Evolutionary conservation across 495 filamentous ascomycete genomes (phyloP).

Genomic region (Pseudomonodictys pantanalensis): DNA sequence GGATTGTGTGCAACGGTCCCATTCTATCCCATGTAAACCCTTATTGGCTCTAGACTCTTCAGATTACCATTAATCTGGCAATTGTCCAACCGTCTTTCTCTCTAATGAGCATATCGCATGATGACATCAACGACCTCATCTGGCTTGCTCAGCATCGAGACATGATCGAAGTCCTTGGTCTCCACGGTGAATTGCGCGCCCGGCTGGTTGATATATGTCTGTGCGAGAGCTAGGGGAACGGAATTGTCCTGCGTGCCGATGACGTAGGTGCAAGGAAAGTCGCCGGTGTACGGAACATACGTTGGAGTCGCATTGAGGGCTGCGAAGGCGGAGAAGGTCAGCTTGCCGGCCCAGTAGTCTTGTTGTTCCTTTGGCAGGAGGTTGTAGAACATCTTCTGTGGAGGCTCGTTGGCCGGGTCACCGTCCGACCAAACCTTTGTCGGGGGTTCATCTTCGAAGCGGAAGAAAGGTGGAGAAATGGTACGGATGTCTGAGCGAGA

Average conservation of each 20-base stretch:
- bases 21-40: too few species aligned
- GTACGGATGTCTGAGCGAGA: neutral
- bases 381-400: slow-evolving; percentile 12
- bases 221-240: neutral
- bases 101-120: too few species aligned
- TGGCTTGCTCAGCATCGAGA: slow-evolving; percentile 17
- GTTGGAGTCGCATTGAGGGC: slow-evolving; percentile 5
- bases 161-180: slow-evolving; percentile 9
- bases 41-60: too few species aligned
- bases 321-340: slow-evolving; percentile 9
- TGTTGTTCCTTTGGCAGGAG: neutral
- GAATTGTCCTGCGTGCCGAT: slow-evolving; percentile 9
- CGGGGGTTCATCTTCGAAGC: neutral
- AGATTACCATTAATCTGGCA: too few species aligned
- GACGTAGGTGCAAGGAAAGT: slow-evolving; percentile 20
- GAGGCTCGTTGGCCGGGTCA: slow-evolving; percentile 12
- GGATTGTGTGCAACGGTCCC: too few species aligned
- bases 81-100: too few species aligned
- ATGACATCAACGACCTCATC: slow-evolving; percentile 8
- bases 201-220: slow-evolving; percentile 5
- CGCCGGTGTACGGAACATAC: slow-evolving; percentile 27
- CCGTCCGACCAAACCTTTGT: slow-evolving; percentile 4
- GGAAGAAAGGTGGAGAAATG: slow-evolving; percentile 13
- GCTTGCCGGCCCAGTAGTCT: slow-evolving; percentile 2
- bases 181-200: slow-evolving; percentile 10